Evolutionary conservation across 257 asterid species (phyloP), one percentile per base, ranked within the genome.

Genomic region (Striga asiatica): DNA sequence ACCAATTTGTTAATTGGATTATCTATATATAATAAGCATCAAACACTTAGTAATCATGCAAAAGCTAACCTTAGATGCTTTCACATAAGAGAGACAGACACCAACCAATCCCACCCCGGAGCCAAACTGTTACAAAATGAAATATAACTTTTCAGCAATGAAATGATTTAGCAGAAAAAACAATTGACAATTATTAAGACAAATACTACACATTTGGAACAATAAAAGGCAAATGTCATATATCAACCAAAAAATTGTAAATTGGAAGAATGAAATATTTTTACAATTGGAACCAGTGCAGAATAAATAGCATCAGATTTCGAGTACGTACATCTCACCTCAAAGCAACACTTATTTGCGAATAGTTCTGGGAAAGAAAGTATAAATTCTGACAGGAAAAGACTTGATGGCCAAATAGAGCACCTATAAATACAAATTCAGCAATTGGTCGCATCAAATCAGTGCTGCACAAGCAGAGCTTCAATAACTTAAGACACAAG

Each of bases 91-190:
- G 53, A 91, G 74, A 71, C 96, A 91, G 17, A 87, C 38, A 64
- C 98, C 98, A 48, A 82, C 92, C 80, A 87, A 64, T 46, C 98
- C 96, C 58, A 77, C 94, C 50, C 98, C 98, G 0, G 98, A 84
- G 62, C 98, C 98, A 62, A 91, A 76, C 98, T 87, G 79, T 69
- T 49, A 10, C 31, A 29, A 58, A 62, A 71, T 29, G 37, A 66
- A 61, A 66, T 27, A 54, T 54, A 20, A 58, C 50, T 14, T 4
- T 41, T n/a, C n/a, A n/a, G n/a, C n/a, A n/a, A n/a, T n/a, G n/a
- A n/a, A n/a, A n/a, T n/a, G n/a, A n/a, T n/a, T n/a, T n/a, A n/a
- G n/a, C n/a, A n/a, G n/a, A n/a, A n/a, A n/a, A n/a, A n/a, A n/a
- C n/a, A n/a, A n/a, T n/a, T n/a, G n/a, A n/a, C n/a, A n/a, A n/a